phyloP scores from a whole-genome alignment of 176 grass and related monocot species.

The Melocanna baccifera region DNA sequence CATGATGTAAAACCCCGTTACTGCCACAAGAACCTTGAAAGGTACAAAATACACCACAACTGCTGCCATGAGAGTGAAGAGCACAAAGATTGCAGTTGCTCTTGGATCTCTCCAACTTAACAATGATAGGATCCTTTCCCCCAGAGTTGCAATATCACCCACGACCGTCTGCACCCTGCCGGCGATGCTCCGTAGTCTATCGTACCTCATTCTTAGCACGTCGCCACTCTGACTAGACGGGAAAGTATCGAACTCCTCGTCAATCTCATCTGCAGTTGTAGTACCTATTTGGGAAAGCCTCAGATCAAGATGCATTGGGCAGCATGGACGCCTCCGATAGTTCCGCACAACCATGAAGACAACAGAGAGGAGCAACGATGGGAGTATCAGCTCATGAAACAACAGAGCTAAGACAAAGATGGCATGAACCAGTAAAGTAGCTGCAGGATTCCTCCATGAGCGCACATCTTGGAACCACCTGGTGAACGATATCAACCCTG shows the following conservation, averaged over 20 bases:
- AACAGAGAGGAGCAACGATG: neutral
- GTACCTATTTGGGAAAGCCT: neutral
- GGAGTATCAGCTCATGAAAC: neutral
- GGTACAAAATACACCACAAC: too few species aligned
- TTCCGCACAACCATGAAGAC: neutral
- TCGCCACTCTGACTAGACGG: too few species aligned
- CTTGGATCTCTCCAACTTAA: too few species aligned
- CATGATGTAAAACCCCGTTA: too few species aligned
- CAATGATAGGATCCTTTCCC: too few species aligned
- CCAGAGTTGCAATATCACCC: too few species aligned
- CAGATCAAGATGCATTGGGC: neutral
- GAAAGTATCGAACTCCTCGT: neutral
- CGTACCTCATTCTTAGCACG: too few species aligned
- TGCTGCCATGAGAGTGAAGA: too few species aligned
- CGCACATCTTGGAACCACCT: neutral
- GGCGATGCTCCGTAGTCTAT: too few species aligned
- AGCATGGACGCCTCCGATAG: neutral
- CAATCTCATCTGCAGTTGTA: neutral
- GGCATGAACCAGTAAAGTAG: neutral
- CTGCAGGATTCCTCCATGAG: neutral
- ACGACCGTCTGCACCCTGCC: too few species aligned
- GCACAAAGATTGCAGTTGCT: too few species aligned
- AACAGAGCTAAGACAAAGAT: neutral
- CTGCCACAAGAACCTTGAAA: too few species aligned
- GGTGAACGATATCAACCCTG: neutral